phyloP scores from a whole-genome alignment of 441 rosid genomes.

The Adansonia gregorii region DNA sequence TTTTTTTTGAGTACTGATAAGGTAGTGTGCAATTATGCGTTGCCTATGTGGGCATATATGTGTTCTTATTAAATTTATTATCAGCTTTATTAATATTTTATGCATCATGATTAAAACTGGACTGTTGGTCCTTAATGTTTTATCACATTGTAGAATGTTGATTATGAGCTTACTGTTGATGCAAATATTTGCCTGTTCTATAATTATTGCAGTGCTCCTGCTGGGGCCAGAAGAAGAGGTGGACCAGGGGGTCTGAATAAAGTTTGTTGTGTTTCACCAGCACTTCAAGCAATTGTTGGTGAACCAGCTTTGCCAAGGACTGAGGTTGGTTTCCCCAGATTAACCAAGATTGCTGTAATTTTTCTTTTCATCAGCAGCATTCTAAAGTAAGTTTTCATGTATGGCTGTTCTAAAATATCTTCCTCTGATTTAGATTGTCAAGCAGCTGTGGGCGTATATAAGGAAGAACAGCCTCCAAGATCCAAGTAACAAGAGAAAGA shows the following conservation, averaged over 20 bases:
- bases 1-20: not conserved
- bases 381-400: slow-evolving; percentile 14
- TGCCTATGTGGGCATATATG: not conserved
- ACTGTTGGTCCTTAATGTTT: not conserved
- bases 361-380: not conserved
- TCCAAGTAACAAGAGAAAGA: slow-evolving; percentile 96
- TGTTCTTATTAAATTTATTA: too few species aligned
- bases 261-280: slow-evolving; percentile 89
- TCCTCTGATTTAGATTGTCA: slow-evolving; percentile 72
- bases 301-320: slow-evolving; percentile 95
- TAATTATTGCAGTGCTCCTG: slow-evolving; percentile 59
- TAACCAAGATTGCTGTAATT: not conserved
- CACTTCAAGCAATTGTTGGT: slow-evolving; percentile 87
- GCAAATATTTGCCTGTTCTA: slow-evolving; percentile 8
- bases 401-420: slow-evolving; percentile 15
- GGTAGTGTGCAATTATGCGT: not conserved
- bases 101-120: not conserved
- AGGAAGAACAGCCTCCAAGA: slow-evolving; percentile 97
- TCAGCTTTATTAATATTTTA: not conserved
- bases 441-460: slow-evolving; percentile 95
- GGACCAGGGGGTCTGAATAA: slow-evolving; percentile 93
- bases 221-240: slow-evolving; percentile 79
- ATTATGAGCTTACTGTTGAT: not conserved
- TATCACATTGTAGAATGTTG: not conserved
- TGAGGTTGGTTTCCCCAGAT: slow-evolving; percentile 50